Evolutionary conservation across 441 rosid species (phyloP).

Genomic region (Breynia disticha): DNA sequence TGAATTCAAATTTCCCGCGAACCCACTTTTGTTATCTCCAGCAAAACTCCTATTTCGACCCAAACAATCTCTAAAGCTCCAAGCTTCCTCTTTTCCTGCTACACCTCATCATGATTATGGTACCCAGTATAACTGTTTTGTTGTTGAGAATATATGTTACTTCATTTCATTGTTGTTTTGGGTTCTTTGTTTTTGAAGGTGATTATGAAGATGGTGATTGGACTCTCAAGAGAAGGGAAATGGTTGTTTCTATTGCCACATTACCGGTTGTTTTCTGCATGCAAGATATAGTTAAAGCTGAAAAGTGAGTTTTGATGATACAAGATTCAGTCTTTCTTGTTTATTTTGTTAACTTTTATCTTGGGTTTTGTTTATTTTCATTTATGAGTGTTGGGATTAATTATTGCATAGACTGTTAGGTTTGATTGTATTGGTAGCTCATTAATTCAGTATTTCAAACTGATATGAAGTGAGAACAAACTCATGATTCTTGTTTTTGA

Average conservation of each 20-base stretch:
- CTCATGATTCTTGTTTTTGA: not conserved
- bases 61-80: conserved; percentile 11
- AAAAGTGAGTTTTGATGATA: conserved; percentile 36
- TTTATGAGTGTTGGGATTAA: not conserved
- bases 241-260: conserved; percentile 28
- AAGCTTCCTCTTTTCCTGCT: conserved; percentile 10
- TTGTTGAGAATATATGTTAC: not conserved
- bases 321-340: not conserved
- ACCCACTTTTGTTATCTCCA: conserved; percentile 17
- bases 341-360: not conserved
- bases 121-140: not conserved
- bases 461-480: not conserved
- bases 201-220: conserved; percentile 23
- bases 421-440: not conserved
- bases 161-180: not conserved
- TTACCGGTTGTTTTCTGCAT: conserved; percentile 37
- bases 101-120: conserved; percentile 19
- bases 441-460: not conserved
- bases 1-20: conserved; percentile 32
- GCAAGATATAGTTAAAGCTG: conserved; percentile 22
- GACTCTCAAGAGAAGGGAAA: conserved; percentile 32
- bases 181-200: not conserved
- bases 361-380: not conserved
- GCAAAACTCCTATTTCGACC: conserved; percentile 17
- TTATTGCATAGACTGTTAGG: not conserved